Percentiles rank a stretch among this genome's conserved stretches.
phyloP scores from a whole-genome alignment of 2,329 filamentous ascomycete genomes.

The Scedosporium minutisporum region DNA sequence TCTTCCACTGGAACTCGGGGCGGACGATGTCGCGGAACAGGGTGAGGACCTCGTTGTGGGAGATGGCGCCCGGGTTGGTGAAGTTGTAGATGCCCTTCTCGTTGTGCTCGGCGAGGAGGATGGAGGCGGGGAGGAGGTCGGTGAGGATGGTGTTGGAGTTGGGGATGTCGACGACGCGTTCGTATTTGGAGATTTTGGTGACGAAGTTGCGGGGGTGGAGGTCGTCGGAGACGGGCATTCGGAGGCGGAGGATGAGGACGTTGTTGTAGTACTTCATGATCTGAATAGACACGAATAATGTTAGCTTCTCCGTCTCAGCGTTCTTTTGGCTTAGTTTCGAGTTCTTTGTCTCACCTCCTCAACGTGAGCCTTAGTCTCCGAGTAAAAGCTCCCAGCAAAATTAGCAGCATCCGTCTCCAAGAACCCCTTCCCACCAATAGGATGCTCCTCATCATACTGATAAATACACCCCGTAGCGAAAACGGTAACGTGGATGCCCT shows the following conservation, averaged over 20 bases:
- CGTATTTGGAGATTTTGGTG: slow-evolving; percentile 58
- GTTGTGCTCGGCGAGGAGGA: slow-evolving; percentile 49
- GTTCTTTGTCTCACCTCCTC: slow-evolving; percentile 41
- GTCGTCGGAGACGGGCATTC: slow-evolving; percentile 62
- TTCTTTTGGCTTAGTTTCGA: background rate
- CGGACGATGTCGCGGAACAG: slow-evolving; percentile 56
- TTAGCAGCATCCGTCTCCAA: slow-evolving; percentile 54
- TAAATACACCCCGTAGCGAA: slow-evolving; percentile 62
- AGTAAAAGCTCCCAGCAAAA: slow-evolving; percentile 60
- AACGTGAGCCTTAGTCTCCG: slow-evolving; percentile 54
- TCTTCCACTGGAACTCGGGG: slow-evolving; percentile 51
- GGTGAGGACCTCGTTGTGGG: slow-evolving; percentile 57
- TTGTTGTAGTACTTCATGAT: slow-evolving; percentile 53
- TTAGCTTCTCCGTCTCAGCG: slow-evolving; percentile 3
- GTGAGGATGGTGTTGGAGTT: slow-evolving; percentile 60
- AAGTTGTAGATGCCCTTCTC: slow-evolving; percentile 61
- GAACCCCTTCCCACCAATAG: slow-evolving; percentile 50
- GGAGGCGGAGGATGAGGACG: slow-evolving; percentile 53
- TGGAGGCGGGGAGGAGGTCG: slow-evolving; percentile 52
- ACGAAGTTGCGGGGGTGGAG: slow-evolving; percentile 58
- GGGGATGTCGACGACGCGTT: slow-evolving; percentile 55
- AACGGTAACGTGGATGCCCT: slow-evolving; percentile 52
- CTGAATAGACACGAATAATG: slow-evolving; percentile 21
- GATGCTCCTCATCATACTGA: slow-evolving; percentile 51
- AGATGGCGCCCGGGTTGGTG: slow-evolving; percentile 60